Base-by-base conservation (phyloP, 257 asterid species). In the Fraxinus anomala region DNA sequence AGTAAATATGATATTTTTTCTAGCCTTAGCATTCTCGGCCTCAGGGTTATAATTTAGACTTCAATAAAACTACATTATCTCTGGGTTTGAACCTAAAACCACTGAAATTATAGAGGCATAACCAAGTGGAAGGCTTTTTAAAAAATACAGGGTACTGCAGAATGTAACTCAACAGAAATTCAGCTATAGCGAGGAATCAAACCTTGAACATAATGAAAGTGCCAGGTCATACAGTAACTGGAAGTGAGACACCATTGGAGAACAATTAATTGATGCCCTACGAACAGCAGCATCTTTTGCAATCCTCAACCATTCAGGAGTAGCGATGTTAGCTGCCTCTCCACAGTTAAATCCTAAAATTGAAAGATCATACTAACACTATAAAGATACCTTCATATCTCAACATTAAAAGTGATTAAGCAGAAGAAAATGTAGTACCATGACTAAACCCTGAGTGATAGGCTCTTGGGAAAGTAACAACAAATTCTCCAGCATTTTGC, bases 391-490 rank as follows among this genome's bases (percentile, higher is more conserved):
- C 61, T 72, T 39, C 16, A 44, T 51, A 30, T 28, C 73, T 70
- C 75, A 63, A 40, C 42, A 72, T 28, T 51, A 77, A 77, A 75
- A 73, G 21, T 23, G 12, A 76, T 74, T 26, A 3, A 66, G 49
- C 36, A 40, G 74, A 21, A 81, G 40, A 40, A 68, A 76, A 39
- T 47, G 81, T 31, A 89, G 89, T 87, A 93, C 99, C 99, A 70
- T 93, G 99, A 89, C 99, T 96, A 85, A 96, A 96, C 73, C 99
- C 99, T 19, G 99, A 93, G 92, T 96, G 99, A 85, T 96, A 96
- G 80, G 99, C 99, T 83, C 98, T 88, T 78, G 99, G 99, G 82
- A 96, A 96, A 66, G 99, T 96, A 85, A 96, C 97, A 67, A 96
- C 99, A 87, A 93, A 93, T 73, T 96, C 99, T 81, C 99, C 99